Percentiles rank a stretch among this genome's conserved stretches.
Conservation (phyloP, 2,329 filamentous ascomycete genomes). For the Colletotrichum shisoi region DNA sequence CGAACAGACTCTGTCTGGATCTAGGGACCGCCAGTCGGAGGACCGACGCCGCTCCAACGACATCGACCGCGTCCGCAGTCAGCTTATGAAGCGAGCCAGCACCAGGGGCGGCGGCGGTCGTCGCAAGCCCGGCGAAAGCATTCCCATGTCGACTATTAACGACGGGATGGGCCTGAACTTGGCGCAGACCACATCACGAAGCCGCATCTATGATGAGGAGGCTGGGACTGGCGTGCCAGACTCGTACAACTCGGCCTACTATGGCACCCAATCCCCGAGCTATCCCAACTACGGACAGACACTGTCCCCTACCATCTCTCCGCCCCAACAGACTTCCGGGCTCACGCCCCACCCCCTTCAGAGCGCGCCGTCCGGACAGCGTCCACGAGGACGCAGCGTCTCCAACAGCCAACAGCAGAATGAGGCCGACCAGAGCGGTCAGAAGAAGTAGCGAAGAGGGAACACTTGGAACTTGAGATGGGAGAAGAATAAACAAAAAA, state of each 20-base stretch:
- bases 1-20: constrained; percentile 47
- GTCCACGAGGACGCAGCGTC: constrained; percentile 34
- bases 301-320: constrained; percentile 27
- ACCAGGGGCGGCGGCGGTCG: constrained; percentile 58
- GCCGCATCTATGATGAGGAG: constrained; percentile 55
- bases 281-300: constrained; percentile 26
- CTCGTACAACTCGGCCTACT: constrained; percentile 41
- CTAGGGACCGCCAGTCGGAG: constrained; percentile 47
- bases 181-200: constrained; percentile 47
- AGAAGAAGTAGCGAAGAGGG: constrained; percentile 17
- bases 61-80: constrained; percentile 50
- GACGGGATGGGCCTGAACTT: constrained; percentile 43
- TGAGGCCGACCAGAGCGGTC: constrained; percentile 8
- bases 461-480: not conserved
- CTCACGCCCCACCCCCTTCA: constrained; percentile 32
- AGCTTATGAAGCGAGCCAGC: constrained; percentile 54
- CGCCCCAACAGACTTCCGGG: constrained; percentile 2
- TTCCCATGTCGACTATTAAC: constrained; percentile 48
- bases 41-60: constrained; percentile 51
- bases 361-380: constrained; percentile 30
- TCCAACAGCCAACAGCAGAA: constrained; percentile 32
- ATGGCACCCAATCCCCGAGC: constrained; percentile 43
- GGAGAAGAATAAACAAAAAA: constrained; percentile 2
- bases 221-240: constrained; percentile 49
- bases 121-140: constrained; percentile 58